Percentiles rank a stretch among this genome's conserved stretches.
Conservation (phyloP, 768 basidiomycete species). For the Russula emetica region DNA sequence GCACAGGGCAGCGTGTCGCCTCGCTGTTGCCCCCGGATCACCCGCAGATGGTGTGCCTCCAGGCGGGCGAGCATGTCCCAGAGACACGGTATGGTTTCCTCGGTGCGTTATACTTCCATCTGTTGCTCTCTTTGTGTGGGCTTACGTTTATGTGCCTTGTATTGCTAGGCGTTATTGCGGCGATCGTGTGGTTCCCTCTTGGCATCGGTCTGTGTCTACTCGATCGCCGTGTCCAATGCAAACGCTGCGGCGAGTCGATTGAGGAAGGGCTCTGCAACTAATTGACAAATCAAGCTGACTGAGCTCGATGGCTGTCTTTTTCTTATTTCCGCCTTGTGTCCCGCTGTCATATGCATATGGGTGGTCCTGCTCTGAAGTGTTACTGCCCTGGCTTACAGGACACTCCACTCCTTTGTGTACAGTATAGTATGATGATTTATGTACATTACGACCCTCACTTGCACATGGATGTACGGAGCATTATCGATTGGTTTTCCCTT, state of each 20-base stretch:
- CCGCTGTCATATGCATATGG: background rate
- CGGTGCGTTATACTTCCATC: conserved; percentile 42
- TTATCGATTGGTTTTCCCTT: background rate
- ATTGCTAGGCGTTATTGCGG: conserved; percentile 64
- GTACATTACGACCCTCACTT: background rate
- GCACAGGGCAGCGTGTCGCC: conserved; percentile 38
- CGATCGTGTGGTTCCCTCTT: conserved; percentile 82
- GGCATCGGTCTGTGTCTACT: conserved; percentile 75
- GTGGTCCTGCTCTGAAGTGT: background rate
- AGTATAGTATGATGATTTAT: background rate
- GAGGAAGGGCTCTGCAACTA: conserved; percentile 34
- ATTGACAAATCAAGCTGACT: background rate
- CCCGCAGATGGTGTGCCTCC: conserved; percentile 84
- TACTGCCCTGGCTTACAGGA: background rate
- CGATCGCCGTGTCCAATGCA: conserved; percentile 65
- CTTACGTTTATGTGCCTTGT: background rate
- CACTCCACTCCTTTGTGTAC: background rate
- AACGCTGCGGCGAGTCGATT: conserved; percentile 42
- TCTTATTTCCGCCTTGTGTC: background rate
- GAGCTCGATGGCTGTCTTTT: background rate
- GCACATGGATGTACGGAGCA: background rate
- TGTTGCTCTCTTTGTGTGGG: background rate
- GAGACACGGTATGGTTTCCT: conserved; percentile 65
- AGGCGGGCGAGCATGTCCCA: conserved; percentile 62
- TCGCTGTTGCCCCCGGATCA: conserved; percentile 71